phyloP scores from a whole-genome alignment of 2,329 filamentous ascomycete genomes.

The Huntiella decipiens region DNA sequence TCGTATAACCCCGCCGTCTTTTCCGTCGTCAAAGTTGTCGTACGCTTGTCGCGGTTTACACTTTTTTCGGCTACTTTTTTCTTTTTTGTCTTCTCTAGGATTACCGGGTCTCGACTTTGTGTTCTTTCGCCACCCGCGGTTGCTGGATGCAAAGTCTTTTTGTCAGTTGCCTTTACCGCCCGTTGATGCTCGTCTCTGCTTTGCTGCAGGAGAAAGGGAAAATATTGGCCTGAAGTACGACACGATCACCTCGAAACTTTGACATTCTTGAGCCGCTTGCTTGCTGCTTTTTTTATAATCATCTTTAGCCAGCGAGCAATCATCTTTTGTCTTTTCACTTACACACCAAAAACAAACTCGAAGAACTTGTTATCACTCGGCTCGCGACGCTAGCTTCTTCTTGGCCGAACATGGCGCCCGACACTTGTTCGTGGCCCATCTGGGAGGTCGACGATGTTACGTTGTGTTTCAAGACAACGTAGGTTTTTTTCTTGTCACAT shows the following conservation, averaged over 20 bases:
- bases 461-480: conserved; percentile 48
- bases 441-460: conserved; percentile 47
- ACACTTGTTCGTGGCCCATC: conserved; percentile 27
- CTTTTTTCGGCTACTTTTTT: too few species aligned
- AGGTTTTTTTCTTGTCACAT: conserved; percentile 19
- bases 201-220: too few species aligned
- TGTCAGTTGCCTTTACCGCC: too few species aligned
- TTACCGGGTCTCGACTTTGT: background rate
- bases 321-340: background rate
- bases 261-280: background rate
- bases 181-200: too few species aligned
- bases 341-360: background rate
- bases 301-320: background rate
- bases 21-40: too few species aligned
- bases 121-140: background rate
- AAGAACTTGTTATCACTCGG: background rate
- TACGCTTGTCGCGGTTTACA: too few species aligned
- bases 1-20: too few species aligned
- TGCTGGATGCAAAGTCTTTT: background rate
- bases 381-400: background rate
- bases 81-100: too few species aligned
- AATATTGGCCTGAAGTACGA: background rate
- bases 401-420: conserved; percentile 7
- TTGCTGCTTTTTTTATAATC: background rate
- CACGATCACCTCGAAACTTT: background rate